These are phyloP conservation scores for Opeltia flavorubescens DNA, from an alignment of 495 filamentous ascomycete species.

Conservation along the genomic window DNA sequence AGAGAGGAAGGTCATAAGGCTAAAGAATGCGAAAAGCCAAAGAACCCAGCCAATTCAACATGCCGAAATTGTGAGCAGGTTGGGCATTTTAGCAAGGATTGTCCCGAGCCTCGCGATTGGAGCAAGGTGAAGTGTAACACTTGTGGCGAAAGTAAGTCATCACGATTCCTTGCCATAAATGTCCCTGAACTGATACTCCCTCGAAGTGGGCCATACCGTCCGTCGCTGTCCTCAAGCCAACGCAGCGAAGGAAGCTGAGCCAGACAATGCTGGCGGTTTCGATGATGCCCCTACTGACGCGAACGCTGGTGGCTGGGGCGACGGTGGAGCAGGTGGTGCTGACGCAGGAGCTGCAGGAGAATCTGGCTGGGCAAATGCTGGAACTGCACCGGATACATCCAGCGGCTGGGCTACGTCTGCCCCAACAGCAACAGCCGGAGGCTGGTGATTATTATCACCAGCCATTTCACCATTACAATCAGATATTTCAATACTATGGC, in stretches of 20 bases:
- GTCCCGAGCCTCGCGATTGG: constrained; percentile 63
- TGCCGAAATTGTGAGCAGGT: constrained; percentile 61
- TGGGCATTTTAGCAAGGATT: constrained; percentile 62
- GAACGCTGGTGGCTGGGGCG: not conserved
- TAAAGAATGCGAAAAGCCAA: constrained; percentile 41
- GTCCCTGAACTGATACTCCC: not conserved
- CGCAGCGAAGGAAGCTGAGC: constrained; percentile 4
- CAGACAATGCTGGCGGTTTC: not conserved
- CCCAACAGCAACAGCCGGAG: not conserved
- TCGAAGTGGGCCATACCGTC: not conserved
- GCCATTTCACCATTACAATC: too few species aligned
- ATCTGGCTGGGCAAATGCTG: not conserved
- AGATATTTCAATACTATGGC: too few species aligned
- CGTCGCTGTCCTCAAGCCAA: not conserved
- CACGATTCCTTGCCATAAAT: too few species aligned
- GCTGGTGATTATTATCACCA: too few species aligned
- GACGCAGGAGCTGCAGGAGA: not conserved
- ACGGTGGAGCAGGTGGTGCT: not conserved
- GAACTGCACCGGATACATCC: not conserved
- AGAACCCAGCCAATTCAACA: constrained; percentile 30
- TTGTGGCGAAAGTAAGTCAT: constrained; percentile 37
- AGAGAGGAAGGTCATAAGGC: constrained; percentile 35
- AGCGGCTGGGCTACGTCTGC: not conserved
- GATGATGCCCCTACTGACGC: not conserved
- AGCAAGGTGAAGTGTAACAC: constrained; percentile 60